These are phyloP conservation scores for Curvularia lunata DNA, from an alignment of 2,329 filamentous ascomycete genomes.

Conservation along the genomic window DNA sequence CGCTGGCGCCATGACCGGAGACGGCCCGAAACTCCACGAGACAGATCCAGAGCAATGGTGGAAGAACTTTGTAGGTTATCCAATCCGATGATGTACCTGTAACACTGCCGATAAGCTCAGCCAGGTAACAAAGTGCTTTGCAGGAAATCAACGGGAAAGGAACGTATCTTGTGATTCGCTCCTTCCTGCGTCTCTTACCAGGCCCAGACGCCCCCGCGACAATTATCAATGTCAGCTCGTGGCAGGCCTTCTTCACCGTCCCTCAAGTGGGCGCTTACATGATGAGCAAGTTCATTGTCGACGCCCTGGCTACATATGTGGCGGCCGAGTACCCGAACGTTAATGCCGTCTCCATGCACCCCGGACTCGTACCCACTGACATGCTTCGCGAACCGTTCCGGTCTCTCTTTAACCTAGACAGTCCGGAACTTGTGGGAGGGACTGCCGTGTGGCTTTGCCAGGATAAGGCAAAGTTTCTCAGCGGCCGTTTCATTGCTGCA, in stretches of 20 bases:
- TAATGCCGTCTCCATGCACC: slow-evolving; percentile 23
- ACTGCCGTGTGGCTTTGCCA: slow-evolving; percentile 33
- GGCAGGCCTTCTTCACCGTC: slow-evolving; percentile 18
- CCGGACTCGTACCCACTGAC: slow-evolving; percentile 24
- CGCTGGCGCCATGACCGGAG: slow-evolving; percentile 20
- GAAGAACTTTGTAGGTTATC: slow-evolving; percentile 24
- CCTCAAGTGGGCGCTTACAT: slow-evolving; percentile 19
- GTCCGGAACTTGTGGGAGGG: slow-evolving; percentile 38
- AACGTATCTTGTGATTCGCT: slow-evolving; percentile 40
- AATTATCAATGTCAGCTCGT: slow-evolving; percentile 29
- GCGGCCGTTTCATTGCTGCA: slow-evolving; percentile 31
- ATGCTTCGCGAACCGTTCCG: slow-evolving; percentile 24
- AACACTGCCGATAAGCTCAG: background rate
- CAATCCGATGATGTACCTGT: background rate
- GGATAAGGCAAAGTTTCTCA: slow-evolving; percentile 36
- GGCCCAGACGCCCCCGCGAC: slow-evolving; percentile 23
- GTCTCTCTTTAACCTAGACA: slow-evolving; percentile 26
- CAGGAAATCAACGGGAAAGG: slow-evolving; percentile 47
- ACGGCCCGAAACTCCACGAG: slow-evolving; percentile 24
- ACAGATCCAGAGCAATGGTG: slow-evolving; percentile 26
- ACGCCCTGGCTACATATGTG: slow-evolving; percentile 20
- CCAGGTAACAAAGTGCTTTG: background rate
- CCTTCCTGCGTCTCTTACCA: slow-evolving; percentile 36
- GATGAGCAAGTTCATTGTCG: slow-evolving; percentile 20
- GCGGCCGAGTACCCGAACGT: slow-evolving; percentile 26